A percentile compares a stretch with the other conserved stretches of the same genome.
Evolutionary conservation across 164 flowering plant species (phyloP).

Genomic region (Saururus chinensis): DNA sequence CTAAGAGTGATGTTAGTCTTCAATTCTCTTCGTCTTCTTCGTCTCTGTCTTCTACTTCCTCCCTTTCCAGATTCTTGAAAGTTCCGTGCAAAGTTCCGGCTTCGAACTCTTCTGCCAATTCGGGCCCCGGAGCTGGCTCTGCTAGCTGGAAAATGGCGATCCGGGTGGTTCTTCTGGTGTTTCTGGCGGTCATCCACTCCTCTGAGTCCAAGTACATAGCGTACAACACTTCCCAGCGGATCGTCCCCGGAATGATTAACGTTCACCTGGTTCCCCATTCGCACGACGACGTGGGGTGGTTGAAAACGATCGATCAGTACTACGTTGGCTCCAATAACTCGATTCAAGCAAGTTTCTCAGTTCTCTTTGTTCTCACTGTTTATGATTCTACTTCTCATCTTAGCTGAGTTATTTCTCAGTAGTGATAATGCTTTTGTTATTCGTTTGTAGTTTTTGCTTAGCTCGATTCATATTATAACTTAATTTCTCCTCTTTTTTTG

Average conservation of each 20-base stretch:
- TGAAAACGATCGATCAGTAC: conserved; percentile 91
- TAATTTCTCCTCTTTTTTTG: neutral
- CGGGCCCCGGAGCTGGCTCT: no score
- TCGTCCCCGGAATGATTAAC: conserved; percentile 54
- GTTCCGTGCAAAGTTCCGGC: no score
- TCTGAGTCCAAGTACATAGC: conserved; percentile 29
- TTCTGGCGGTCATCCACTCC: neutral
- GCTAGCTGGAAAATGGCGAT: conserved; percentile 7
- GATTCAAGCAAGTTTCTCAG: conserved; percentile 47
- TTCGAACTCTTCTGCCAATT: no score
- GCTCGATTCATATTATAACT: neutral
- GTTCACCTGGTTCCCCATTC: conserved; percentile 87
- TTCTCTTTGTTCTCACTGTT: conserved; percentile 13
- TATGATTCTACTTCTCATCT: no score
- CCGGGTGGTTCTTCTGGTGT: conserved; percentile 1
- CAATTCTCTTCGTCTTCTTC: no score
- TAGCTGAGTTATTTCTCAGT: no score
- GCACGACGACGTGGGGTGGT: conserved; percentile 91
- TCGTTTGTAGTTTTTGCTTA: no score
- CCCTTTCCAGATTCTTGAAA: no score
- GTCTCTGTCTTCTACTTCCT: no score
- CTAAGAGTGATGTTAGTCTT: no score
- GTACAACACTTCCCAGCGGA: conserved; percentile 47
- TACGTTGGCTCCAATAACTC: conserved; percentile 74
- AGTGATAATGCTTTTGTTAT: no score